Base-by-base conservation (phyloP, 345 rosid species). In the Schrenkiella parvula region DNA sequence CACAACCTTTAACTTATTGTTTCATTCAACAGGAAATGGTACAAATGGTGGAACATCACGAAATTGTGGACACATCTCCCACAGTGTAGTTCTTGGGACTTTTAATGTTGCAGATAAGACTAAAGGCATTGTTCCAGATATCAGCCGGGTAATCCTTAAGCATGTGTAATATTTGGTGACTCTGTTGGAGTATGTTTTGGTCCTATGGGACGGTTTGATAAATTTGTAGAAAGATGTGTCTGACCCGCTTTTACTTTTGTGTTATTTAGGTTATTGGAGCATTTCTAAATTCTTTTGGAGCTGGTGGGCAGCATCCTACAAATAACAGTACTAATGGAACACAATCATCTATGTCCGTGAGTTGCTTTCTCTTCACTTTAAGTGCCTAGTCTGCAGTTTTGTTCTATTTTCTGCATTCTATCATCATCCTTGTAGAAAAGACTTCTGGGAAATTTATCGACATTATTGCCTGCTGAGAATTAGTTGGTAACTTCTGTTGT, bases 41-140 rank as follows among this genome's bases (percentile, higher is more conserved):
- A 64, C 78, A 50, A 75, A 72, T 78, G 74, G 85, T 67, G 88
- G 87, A 65, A 81, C 74, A 54, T 80, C 86, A 18, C 87, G 85
- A 67, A 80, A 75, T 68, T 87, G 89, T 29, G 89, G 87, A 57
- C 97, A 88, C 63, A 82, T 89, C 71, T 86, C 96, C 18, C 98
- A 91, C 68, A 87, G 91, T 74, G 89, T 89, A 25, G 88, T 91
- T 84, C 95, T 91, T 68, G 96, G 97, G 59, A 77, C 85, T 48
- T 83, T 82, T 75, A 91, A 89, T 80, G 84, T 87, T 80, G 91
- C 90, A 69, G 98, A 89, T 68, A 93, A 88, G 80, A 84, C 87
- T 64, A 93, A 89, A 79, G 88, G 86, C 58, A 51, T 62, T 65
- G 85, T 68, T 70, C 92, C 95, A 17, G 97, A 93, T 59, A 48